These are phyloP conservation scores for Solanum corneliomulleri DNA, from an alignment of 257 asterid genomes.

Conservation along the genomic window DNA sequence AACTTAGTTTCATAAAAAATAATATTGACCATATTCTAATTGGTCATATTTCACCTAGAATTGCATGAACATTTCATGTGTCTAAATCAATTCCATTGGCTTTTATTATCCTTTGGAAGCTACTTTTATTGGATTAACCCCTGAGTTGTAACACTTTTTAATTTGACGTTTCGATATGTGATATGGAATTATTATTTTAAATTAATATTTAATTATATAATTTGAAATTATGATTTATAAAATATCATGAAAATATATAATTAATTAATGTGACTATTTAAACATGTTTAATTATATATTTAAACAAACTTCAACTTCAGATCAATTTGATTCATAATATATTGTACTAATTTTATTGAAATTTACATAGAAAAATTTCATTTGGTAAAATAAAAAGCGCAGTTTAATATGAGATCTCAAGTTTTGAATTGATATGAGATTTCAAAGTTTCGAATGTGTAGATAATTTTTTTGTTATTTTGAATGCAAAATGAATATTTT, in stretches of 20 bases:
- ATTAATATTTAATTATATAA: neutral
- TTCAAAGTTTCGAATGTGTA: neutral
- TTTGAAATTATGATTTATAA: neutral
- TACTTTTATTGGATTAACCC: neutral
- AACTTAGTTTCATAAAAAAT: neutral
- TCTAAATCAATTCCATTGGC: neutral
- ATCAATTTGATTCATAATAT: no score
- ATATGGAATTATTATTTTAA: neutral
- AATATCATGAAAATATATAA: accelerated
- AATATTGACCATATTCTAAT: neutral
- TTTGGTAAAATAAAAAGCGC: no score
- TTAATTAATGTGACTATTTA: no score
- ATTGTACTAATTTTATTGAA: no score
- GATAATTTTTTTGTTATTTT: neutral
- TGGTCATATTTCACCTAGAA: neutral
- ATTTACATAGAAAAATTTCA: no score
- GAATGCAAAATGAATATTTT: neutral
- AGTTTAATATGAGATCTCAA: neutral
- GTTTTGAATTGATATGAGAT: neutral
- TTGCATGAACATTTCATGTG: neutral
- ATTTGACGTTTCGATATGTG: accelerated
- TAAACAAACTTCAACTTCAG: neutral
- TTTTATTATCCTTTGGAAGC: neutral
- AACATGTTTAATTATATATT: no score
- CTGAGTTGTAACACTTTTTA: neutral